These are phyloP conservation scores for Sordaria brevicollis DNA, from an alignment of 495 filamentous ascomycete genomes.

Conservation along the genomic window DNA sequence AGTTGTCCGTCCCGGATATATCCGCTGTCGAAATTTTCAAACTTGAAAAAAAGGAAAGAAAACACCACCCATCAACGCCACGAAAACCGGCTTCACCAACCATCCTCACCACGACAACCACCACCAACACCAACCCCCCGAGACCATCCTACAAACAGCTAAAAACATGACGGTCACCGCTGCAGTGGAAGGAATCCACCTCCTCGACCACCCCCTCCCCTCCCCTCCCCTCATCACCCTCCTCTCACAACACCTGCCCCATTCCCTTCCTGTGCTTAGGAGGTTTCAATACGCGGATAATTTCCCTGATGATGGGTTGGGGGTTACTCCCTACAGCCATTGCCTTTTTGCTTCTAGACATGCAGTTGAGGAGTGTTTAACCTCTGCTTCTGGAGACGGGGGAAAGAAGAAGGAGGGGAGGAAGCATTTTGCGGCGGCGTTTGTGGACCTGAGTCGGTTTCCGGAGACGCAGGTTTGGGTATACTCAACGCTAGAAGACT, in stretches of 20 bases:
- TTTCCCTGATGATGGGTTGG: slow-evolving; percentile 11
- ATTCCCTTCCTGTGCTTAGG: slow-evolving; percentile 46
- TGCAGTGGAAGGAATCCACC: slow-evolving; percentile 13
- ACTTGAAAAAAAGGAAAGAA: neutral
- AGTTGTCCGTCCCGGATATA: neutral
- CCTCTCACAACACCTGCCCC: slow-evolving; percentile 40
- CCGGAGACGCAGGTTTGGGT: slow-evolving; percentile 54
- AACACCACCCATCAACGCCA: neutral
- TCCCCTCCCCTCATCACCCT: slow-evolving; percentile 27
- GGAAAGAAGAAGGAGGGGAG: slow-evolving; percentile 1
- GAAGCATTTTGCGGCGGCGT: slow-evolving; percentile 38
- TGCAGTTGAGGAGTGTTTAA: neutral
- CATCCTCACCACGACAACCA: neutral
- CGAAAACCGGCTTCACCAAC: neutral
- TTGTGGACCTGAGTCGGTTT: slow-evolving; percentile 44
- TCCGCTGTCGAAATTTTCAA: neutral
- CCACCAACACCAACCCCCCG: neutral
- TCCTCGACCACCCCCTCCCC: slow-evolving; percentile 25
- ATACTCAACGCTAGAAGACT: slow-evolving; percentile 44
- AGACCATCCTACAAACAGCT: neutral
- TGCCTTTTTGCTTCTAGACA: slow-evolving; percentile 31
- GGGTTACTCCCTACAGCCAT: slow-evolving; percentile 20
- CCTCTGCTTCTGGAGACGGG: neutral
- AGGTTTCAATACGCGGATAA: slow-evolving; percentile 44
- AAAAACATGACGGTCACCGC: slow-evolving; percentile 6